Evolutionary conservation across 2,329 filamentous ascomycete species (phyloP), one percentile per base, ranked within the genome.

Genomic region (Pseudocercospora fuligena): DNA sequence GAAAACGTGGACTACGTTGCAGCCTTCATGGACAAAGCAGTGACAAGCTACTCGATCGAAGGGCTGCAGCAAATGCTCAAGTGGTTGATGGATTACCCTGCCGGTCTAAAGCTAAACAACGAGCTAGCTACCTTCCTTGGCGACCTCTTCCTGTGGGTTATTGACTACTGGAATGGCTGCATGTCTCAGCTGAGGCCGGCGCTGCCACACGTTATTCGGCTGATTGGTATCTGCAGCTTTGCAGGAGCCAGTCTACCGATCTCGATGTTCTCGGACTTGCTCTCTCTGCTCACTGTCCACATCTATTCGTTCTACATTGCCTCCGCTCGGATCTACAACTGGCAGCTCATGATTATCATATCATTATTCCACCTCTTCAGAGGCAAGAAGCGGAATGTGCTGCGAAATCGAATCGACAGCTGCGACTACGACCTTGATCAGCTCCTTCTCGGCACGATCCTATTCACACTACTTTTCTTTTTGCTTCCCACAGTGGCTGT

Each of bases 371-470:
- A 99, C 78, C 89, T 99, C 9, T 99, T 99, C 78, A 92, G 94
- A 33, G 96, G 95, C 66, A 98, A 97, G 83, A 99, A 99, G 80
- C 91, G 97, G 77, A 99, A 99, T 73, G 91, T 99, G 16, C 87
- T 99, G 23, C 91, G 96, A 68, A 97, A 97, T 76, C 93, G 95
- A 80, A 98, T 99, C 75, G 95, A 99, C 78, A 97, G 94, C 56
- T 99, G 95, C 84, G 95, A 98, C 81, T 99, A 99, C 81, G 95
- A 98, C 77, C 87, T 99, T 25, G 95, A 99, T 77, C 96, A 99
- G 80, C 87, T 99, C 3, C 89, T 99, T 6, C 89, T 99, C 7
- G 95, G 95, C 67, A 99, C 95, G 0, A 98, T 99, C 66, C 84
- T 99, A 21, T 99, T 99, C 77, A 98, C 95, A 0, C 84, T 99